Conservation (phyloP, 1,139 yeast species). For the Meyerozyma elateridarum region DNA sequence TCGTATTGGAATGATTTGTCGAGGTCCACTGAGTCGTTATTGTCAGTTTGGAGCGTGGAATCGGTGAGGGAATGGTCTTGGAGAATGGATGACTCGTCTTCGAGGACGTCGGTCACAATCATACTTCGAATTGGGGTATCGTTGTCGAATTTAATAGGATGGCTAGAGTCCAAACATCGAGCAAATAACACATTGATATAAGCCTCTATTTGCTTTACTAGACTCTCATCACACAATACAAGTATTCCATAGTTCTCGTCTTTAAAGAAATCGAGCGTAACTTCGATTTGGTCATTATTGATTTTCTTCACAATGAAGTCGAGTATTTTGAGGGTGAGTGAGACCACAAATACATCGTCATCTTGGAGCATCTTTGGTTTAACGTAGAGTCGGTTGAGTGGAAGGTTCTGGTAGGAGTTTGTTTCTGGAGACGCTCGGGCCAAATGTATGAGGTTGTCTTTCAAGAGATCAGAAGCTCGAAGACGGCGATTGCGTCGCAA, state of each 20-base stretch:
- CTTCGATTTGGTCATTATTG: conserved; percentile 11
- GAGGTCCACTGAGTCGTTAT: conserved; percentile 6
- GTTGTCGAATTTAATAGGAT: conserved; percentile 1
- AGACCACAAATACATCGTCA: conserved; percentile 34
- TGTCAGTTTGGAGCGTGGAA: conserved; percentile 2
- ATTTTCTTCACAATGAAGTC: conserved; percentile 16
- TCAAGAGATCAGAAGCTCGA: conserved; percentile 30
- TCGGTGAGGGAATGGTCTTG: conserved; percentile 12
- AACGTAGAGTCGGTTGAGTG: conserved; percentile 9
- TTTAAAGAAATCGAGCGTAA: conserved; percentile 23
- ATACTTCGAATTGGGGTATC: conserved; percentile 9
- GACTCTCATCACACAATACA: conserved; percentile 25
- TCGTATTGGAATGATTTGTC: conserved; percentile 10
- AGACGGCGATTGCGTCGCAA: conserved; percentile 26
- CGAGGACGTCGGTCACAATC: conserved; percentile 5
- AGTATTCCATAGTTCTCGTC: conserved; percentile 31
- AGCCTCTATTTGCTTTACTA: conserved; percentile 23
- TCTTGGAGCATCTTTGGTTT: conserved; percentile 8
- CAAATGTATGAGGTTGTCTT: conserved; percentile 31
- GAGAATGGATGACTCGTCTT: conserved; percentile 7
- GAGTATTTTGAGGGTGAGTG: conserved; percentile 21
- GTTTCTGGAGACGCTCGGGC: conserved; percentile 19
- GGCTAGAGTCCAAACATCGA: conserved; percentile 7
- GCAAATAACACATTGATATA: conserved; percentile 21
- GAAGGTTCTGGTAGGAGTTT: conserved; percentile 9